Evolutionary conservation across 306 rosid genomes (phyloP), one percentile per base, ranked within the genome.

Genomic region (Calophaca sinica): DNA sequence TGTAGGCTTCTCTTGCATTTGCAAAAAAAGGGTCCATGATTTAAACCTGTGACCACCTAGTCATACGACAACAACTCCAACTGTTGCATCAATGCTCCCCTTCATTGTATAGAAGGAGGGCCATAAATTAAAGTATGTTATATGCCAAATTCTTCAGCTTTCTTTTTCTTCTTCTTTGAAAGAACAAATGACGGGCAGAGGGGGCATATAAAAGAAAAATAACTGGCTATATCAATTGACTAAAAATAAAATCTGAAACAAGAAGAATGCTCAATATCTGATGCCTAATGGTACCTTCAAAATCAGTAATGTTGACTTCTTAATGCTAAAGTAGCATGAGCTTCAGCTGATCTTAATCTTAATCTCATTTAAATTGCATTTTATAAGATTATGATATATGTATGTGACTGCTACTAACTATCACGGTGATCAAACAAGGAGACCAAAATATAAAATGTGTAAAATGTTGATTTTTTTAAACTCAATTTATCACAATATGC

Each of bases 21-120:
- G 29, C 5, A 14, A 33, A 2, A 42, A 64, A 9, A 6, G 53
- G 32, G 46, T 42, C 53, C 20, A 20, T 10, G 38, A 41, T 6
- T 63, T 20, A 8, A 5, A 44, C 69, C 11, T 8, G 7, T 62
- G 6, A 39, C 50, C 32, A 14, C 50, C 33, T 36, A 38, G 20
- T 7, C 48, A 61, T 46, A 35, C 7, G 31, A 62, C 10, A 45
- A 11, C 51, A 62, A 61, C 31, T 31, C 64, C 15, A 58, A 58
- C 3, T 6, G 5, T 60, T 3, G 45, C 66, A 20, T 20, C 26
- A 60, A 13, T 6, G 44, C 66, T 62, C 8, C 42, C 41, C 32
- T 39, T 35, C 61, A 64, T 31, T 62, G 68, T 46, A 68, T 82
- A 59, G 51, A 68, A 67, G 68, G 42, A 58, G 6, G 31, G 35